A percentile compares a stretch with the other conserved stretches of the same genome.
Evolutionary conservation across 495 filamentous ascomycete genomes (phyloP).

Genomic region (Amniculicola lignicola): DNA sequence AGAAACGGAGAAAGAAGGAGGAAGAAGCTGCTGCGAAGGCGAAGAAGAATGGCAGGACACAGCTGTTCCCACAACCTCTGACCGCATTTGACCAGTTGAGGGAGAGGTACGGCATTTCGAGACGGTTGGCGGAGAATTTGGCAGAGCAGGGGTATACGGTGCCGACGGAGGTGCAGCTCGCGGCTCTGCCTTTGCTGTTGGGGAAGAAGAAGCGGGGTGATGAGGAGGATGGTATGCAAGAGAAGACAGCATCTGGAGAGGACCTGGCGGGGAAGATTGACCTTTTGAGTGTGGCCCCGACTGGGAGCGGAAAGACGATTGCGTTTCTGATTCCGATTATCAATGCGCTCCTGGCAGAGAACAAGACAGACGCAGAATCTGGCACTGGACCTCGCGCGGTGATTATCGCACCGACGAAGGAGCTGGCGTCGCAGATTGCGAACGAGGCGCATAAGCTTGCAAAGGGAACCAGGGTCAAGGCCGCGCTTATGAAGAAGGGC

Average conservation of each 20-base stretch:
- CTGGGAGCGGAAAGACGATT: conserved; percentile 95
- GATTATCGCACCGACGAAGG: conserved; percentile 86
- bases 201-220: conserved; percentile 46
- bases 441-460: conserved; percentile 85
- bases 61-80: conserved; percentile 72
- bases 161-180: conserved; percentile 93
- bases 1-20: conserved; percentile 43
- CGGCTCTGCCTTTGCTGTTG: conserved; percentile 73
- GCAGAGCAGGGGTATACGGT: conserved; percentile 73
- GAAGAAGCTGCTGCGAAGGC: conserved; percentile 23
- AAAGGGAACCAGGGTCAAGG: conserved; percentile 70
- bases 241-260: background rate
- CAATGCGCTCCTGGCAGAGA: conserved; percentile 61
- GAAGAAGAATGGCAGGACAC: conserved; percentile 52
- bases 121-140: conserved; percentile 73
- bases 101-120: conserved; percentile 64
- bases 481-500: conserved; percentile 80
- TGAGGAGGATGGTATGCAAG: background rate
- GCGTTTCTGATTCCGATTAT: conserved; percentile 86
- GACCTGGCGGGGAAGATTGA: conserved; percentile 47
- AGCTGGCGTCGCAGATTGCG: conserved; percentile 86
- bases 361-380: conserved; percentile 34
- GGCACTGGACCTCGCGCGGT: conserved; percentile 49
- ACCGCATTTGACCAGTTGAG: conserved; percentile 71
- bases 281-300: conserved; percentile 85